Evolutionary conservation across 257 asterid genomes (phyloP).

Genomic region (Echium plantagineum): DNA sequence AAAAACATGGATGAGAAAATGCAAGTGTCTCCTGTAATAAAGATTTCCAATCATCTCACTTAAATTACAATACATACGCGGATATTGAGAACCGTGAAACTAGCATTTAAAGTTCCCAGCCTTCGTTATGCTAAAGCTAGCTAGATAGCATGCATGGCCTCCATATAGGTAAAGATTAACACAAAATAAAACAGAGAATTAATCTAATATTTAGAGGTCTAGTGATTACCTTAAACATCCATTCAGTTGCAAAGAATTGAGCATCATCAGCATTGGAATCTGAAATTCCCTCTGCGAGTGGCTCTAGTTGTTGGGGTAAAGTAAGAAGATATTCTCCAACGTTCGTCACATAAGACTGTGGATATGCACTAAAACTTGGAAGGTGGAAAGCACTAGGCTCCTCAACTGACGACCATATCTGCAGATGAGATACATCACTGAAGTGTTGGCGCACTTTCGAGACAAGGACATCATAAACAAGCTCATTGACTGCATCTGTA

Average conservation of each 20-base stretch:
- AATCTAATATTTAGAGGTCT: neutral
- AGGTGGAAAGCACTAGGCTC: constrained; percentile 59
- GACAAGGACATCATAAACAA: constrained; percentile 90
- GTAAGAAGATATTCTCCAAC: constrained; percentile 98
- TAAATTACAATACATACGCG: no score
- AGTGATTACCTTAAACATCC: constrained; percentile 93
- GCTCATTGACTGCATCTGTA: constrained; percentile 87
- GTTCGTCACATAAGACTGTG: constrained; percentile 80
- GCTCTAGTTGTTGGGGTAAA: constrained; percentile 93
- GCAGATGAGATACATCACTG: constrained; percentile 54
- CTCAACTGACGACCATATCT: constrained; percentile 86
- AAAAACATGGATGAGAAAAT: neutral
- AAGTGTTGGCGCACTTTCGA: constrained; percentile 81
- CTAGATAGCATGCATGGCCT: neutral
- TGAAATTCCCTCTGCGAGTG: constrained; percentile 86
- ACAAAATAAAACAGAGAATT: neutral
- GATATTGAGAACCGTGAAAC: no score
- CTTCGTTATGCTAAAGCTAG: neutral
- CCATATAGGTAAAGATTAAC: neutral
- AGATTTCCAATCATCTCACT: no score
- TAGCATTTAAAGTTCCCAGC: no score
- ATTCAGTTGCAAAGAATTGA: constrained; percentile 92
- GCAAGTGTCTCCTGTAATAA: no score
- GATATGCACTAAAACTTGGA: constrained; percentile 87
- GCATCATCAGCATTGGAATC: constrained; percentile 88